Percentiles rank a stretch among this genome's conserved stretches.
phyloP scores from a whole-genome alignment of 208 protist species.

The Acanthamoeba castellanii region DNA sequence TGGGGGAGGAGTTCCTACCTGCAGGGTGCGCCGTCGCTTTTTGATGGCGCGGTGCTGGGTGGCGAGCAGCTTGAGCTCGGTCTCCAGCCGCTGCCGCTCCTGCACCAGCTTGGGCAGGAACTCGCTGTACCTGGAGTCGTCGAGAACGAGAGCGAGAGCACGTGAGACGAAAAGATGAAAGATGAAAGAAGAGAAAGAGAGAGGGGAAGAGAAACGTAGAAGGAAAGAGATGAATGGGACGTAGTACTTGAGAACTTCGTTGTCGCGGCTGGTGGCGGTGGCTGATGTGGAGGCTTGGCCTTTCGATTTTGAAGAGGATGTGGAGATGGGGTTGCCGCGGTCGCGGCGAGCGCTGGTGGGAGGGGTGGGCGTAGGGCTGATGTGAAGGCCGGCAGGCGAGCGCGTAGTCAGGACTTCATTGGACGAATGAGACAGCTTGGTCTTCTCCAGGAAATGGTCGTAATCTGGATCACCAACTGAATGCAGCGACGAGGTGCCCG shows the following conservation, averaged over 20 bases:
- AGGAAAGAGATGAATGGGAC: not conserved
- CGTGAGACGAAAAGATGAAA: no score
- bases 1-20: not conserved
- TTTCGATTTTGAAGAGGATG: not conserved
- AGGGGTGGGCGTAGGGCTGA: not conserved
- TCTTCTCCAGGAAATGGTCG: not conserved
- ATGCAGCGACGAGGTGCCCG: not conserved
- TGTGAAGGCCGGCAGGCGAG: not conserved
- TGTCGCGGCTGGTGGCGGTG: not conserved
- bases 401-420: not conserved
- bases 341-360: not conserved
- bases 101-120: conserved; percentile 42
- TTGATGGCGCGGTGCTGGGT: not conserved
- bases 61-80: conserved; percentile 24
- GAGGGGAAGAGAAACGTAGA: no score
- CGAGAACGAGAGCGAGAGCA: not conserved
- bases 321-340: not conserved
- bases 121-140: conserved; percentile 26
- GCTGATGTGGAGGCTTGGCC: not conserved
- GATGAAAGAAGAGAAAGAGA: no score
- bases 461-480: not conserved
- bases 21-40: not conserved
- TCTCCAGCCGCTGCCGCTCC: conserved; percentile 24
- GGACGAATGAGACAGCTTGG: conserved; percentile 8
- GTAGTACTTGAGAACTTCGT: not conserved